A percentile compares a stretch with the other conserved stretches of the same genome.
Conservation (phyloP, 345 rosid genomes). For the Pelargonium nanum region DNA sequence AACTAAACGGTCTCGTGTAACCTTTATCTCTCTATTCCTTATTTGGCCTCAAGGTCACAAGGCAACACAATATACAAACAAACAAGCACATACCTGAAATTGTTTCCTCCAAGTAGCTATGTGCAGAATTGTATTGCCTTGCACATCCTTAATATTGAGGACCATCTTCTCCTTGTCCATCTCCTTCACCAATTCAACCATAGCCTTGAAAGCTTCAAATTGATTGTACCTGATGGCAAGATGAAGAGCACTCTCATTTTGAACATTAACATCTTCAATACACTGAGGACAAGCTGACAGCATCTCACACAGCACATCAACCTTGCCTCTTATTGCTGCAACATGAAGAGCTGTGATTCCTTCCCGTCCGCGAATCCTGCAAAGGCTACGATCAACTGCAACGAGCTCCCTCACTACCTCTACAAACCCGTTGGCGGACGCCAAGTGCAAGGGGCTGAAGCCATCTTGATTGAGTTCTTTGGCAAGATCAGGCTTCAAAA, state of each 20-base stretch:
- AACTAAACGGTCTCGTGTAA: too few species aligned
- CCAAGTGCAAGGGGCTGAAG: slow-evolving; percentile 33
- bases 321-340: slow-evolving; percentile 29
- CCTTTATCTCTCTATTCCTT: too few species aligned
- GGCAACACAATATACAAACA: neutral
- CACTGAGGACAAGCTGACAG: slow-evolving; percentile 28
- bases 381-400: slow-evolving; percentile 21
- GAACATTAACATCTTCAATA: slow-evolving; percentile 20
- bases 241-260: slow-evolving; percentile 34
- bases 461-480: slow-evolving; percentile 30
- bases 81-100: slow-evolving; percentile 18
- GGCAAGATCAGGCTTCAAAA: slow-evolving; percentile 21
- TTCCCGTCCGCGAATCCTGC: slow-evolving; percentile 24
- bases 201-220: slow-evolving; percentile 14
- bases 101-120: slow-evolving; percentile 35
- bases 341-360: slow-evolving; percentile 30
- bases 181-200: slow-evolving; percentile 29
- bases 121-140: slow-evolving; percentile 32
- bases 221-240: slow-evolving; percentile 29
- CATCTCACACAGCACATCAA: slow-evolving; percentile 25
- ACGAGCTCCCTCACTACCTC: slow-evolving; percentile 26
- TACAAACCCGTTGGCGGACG: slow-evolving; percentile 28
- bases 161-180: slow-evolving; percentile 12
- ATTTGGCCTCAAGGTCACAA: too few species aligned
- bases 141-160: slow-evolving; percentile 30